Base-by-base conservation (phyloP, 192 early-diverging fungal genomes). In the Chytriomyces confervae region DNA sequence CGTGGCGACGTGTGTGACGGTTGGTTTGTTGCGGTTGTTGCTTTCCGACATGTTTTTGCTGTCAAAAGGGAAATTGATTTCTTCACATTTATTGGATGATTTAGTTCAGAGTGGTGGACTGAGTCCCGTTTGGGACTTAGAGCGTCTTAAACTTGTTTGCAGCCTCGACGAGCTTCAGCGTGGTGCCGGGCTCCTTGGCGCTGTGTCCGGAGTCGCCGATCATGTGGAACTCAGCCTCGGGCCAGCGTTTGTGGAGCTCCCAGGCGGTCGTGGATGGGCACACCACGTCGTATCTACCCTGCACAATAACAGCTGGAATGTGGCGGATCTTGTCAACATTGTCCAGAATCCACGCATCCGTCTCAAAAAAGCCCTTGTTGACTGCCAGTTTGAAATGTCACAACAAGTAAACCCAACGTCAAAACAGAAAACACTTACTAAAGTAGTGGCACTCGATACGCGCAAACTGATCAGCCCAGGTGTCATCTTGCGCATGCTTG, bases 321-420 rank as follows among this genome's bases (percentile, higher is more conserved):
- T 93, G 84, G 50, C 81, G 80, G 73, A 93, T 90, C 80, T 87
- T 89, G 79, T 89, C 82, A 0, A 93, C 72, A 69, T 93, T 89
- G 64, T 92, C 85, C 45, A 93, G 70, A 47, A 93, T 82, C 72
- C 84, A 89, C 9, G 76, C 83, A 51, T 89, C 89, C 0, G 79
- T 75, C 51, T 89, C 84, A 79, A 93, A 92, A 79, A 92, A 93
- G 0, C 92, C 91, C 66, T 90, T 87, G 87, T 93, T 91, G 82
- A 86, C 36, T 36, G 36, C 36, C 36, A 36, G 36, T 36, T 36
- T 4, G 36, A 36, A 36, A 36, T 36, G 4, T 36, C 36, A 36
- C 36, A 36, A 36, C 36, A 36, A 36, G 36, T 0, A 36, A 36
- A 27, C 24, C 36, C 36, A 36, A 36, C 36, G 4, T 36, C 36